Base-by-base conservation (phyloP, 208 protist genomes). In the Spongospora subterranea region DNA sequence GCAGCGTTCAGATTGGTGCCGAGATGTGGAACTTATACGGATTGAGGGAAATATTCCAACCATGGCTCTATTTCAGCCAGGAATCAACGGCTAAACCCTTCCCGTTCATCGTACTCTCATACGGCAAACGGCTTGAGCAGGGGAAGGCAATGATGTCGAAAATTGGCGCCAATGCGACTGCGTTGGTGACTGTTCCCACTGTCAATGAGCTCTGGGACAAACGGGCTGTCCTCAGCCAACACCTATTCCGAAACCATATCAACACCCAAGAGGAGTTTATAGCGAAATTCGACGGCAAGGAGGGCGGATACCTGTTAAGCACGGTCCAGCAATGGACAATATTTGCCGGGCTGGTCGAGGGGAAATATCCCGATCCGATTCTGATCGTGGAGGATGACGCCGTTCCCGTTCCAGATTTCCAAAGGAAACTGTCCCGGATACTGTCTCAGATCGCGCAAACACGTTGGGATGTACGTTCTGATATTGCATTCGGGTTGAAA, bases 291-390 rank as follows among this genome's bases (percentile, higher is more conserved):
- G 6, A 6, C n/a, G 40, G 71, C 6, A 43, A 43, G 35, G n/a
- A 82, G 6, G 17, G n/a, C 71, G 71, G 71, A 6, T 43, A 82
- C 35, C 35, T 82, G 13, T 43, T 82, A 43, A 43, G 35, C 13
- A 82, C 71, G n/a, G 6, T 82, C 17, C 6, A 82, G 6, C 71
- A 82, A 82, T 82, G 71, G 71, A 82, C n/a, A n/a, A 82, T 82
- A 6, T 43, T 82, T 35, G 35, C 6, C 6, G 11, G 71, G n/a
- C n/a, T 82, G 13, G 71, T n/a, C 17, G n/a, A 82, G 6, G 71
- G 71, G n/a, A 82, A 6, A 6, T 82, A 82, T 43, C 71, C 71
- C 71, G 71, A 82, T 43, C n/a, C 6, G 35, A n/a, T 35, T n/a
- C 11, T 82, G 17, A 35, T 82, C 71, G 71, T 82, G 6, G 71